Evolutionary conservation across 805 yeast genomes (phyloP), one percentile per base, ranked within the genome.

Genomic region (Lipomyces orientalis): DNA sequence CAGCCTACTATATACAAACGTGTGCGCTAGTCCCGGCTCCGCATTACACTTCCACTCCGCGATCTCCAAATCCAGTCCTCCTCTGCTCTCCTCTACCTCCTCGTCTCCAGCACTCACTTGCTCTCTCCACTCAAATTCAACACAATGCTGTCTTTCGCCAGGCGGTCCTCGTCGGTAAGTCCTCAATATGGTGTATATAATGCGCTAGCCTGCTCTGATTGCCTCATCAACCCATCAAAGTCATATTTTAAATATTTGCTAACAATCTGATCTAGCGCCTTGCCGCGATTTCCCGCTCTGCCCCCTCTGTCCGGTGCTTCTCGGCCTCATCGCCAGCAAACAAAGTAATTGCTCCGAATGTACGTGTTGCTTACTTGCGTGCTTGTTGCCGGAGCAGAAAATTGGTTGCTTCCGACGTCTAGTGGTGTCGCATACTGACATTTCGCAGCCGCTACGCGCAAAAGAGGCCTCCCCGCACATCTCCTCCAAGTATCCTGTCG

Each of bases 401-500:
- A 25, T 1, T 25, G 29, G 19, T 43, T 22, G 49, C 22, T 43
- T 43, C 22, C 60, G 25, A 25, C 16, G 33, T 16, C 29, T 22
- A 25, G 16, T 5, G 31, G n/a, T 25, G 31, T 8, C 58, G 6
- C 14, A 25, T 29, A 6, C 5, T 19, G 25, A 29, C 34, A 14
- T 4, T 16, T 31, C 29, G 43, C 60, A 75, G 72, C 80, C 78
- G 46, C 76, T 81, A 59, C 75, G 79, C 43, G 84, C 80, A 57
- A 74, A 75, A 63, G 81, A 79, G 58, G 90, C 90, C 37, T 81
- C 89, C 29, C 78, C 81, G 60, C 82, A 85, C 67, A 82, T 86
- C 75, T 82, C 85, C 61, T 83, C 87, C 73, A 91, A 93, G 77
- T 94, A 95, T 81, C 95, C 92, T 77, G 89, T 94, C 71, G 89